Base-by-base conservation (phyloP, 192 early-diverging fungal genomes). In the Tieghemiomyces parasiticus region DNA sequence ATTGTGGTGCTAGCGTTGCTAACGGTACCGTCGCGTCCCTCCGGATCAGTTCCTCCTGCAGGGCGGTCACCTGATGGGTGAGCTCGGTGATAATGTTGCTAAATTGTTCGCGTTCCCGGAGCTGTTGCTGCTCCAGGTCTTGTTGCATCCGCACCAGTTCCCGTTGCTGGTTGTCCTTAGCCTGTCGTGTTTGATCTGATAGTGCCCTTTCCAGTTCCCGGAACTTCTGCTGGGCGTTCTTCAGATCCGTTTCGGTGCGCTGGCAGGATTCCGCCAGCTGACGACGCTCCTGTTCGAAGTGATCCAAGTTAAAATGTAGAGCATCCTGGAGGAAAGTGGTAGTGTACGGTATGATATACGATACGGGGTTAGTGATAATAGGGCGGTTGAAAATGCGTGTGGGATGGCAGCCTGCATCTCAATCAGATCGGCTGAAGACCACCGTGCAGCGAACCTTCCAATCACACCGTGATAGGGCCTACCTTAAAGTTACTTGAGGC, bases 201-300 rank as follows among this genome's bases (percentile, higher is more conserved):
- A 25, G 16, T 24, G 19, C 13, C 24, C 16, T 52, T 28, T 52
- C 50, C 50, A 52, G 35, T 35, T 34, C 55, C 16, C 35, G 34
- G 32, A 20, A 35, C 19, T 38, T 30, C 1, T 38, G 33, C 19
- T 38, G 55, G 33, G 33, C 35, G n/a, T 20, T 35, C 34, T 35
- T n/a, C 55, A 35, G 33, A 12, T 58, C 55, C 3, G 3, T 58
- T 8, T 38, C n/a, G 3, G 10, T 1, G n/a, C 10, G 34, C 26
- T 58, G 20, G n/a, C 35, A 28, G 33, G 35, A 34, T 35, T 58
- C 55, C 34, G 55, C 22, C 31, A 25, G 31, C 14, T 25, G 33
- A 14, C 13, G 9, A 19, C 35, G 31, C 24, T 58, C 55, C 13
- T 58, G 34, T n/a, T 58, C 55, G n/a, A 58, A 58, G n/a, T 58